These are phyloP conservation scores for Macrolepiota fuliginosa DNA, from an alignment of 768 basidiomycete genomes.

Conservation along the genomic window DNA sequence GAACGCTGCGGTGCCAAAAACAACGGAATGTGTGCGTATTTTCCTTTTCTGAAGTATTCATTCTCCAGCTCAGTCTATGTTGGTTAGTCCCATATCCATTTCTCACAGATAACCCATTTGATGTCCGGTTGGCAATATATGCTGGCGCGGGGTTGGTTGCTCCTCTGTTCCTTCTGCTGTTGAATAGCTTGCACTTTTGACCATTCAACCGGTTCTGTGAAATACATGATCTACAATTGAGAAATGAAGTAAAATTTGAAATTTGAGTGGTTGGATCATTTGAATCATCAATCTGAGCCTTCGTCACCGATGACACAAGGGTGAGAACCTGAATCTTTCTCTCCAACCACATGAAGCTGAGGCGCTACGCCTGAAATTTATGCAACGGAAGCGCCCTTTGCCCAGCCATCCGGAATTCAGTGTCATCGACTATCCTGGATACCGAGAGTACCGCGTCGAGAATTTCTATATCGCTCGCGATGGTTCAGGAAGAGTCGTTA, in stretches of 20 bases:
- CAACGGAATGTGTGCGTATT: constrained; percentile 51
- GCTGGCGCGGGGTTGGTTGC: constrained; percentile 47
- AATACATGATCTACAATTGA: background rate
- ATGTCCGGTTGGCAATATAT: constrained; percentile 60
- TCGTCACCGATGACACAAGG: background rate
- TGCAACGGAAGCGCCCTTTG: constrained; percentile 28
- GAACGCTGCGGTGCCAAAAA: constrained; percentile 67
- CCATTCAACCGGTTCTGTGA: background rate
- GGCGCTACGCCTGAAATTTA: constrained; percentile 6
- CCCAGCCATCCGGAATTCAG: constrained; percentile 48
- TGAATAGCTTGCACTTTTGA: constrained; percentile 56
- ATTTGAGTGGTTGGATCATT: background rate
- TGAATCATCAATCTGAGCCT: background rate
- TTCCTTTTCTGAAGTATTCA: background rate
- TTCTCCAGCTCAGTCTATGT: background rate
- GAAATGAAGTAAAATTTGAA: background rate
- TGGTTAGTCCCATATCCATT: constrained; percentile 80
- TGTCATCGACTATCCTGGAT: constrained; percentile 42
- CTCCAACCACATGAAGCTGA: background rate
- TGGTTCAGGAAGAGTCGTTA: constrained; percentile 24
- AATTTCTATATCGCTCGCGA: constrained; percentile 36
- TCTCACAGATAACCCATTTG: constrained; percentile 56
- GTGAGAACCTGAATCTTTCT: background rate
- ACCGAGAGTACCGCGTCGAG: constrained; percentile 60
- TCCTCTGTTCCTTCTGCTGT: constrained; percentile 48